Base-by-base conservation (phyloP, 2,329 filamentous ascomycete genomes). In the Fusarium devonianum region DNA sequence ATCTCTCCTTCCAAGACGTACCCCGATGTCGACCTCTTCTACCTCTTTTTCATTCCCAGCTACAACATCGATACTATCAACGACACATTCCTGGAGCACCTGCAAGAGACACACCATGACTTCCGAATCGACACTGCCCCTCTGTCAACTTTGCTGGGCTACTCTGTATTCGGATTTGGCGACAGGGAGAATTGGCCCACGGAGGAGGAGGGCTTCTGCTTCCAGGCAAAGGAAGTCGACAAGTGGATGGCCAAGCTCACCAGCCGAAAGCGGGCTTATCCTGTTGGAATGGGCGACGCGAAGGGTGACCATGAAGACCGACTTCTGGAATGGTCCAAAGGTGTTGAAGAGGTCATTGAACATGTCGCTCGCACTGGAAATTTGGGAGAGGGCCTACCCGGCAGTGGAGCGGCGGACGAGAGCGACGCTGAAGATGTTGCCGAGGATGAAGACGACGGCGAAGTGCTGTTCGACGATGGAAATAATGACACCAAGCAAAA, bases 221-320 rank as follows among this genome's bases (percentile, higher is more conserved):
- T 90, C 55, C 93, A 97, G 69, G 93, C 93, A 2, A 89, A 87
- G 66, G 87, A 96, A 61, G 79, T 95, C 3, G 93, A 99, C 69
- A 92, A 86, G 69, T 97, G 94, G 93, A 90, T 99, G 89, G 92
- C 93, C n/a, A 95, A 92, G 68, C 74, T 99, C 65, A 96, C 92
- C 0, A 87, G 84, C 2, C 83, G 88, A 54, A 96, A 93, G 74
- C 81, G 92, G 67, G 92, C 91, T 1, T 97, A 88, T 64, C 93
- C 93, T 0, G 77, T 97, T 6, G 94, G 94, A 4, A 87, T 93
- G 79, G 91, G 89, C 3, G 92, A 97, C 71, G 83, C 89, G 48
- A 95, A 92, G 72, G 79, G 74, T n/a, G 88, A 94, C 67, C 83
- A 85, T 14, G 75, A 78, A 14, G 72, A 81, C 37, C 78, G 88